phyloP scores from a whole-genome alignment of 1,139 yeast genomes.

The Hanseniaspora uvarum region DNA sequence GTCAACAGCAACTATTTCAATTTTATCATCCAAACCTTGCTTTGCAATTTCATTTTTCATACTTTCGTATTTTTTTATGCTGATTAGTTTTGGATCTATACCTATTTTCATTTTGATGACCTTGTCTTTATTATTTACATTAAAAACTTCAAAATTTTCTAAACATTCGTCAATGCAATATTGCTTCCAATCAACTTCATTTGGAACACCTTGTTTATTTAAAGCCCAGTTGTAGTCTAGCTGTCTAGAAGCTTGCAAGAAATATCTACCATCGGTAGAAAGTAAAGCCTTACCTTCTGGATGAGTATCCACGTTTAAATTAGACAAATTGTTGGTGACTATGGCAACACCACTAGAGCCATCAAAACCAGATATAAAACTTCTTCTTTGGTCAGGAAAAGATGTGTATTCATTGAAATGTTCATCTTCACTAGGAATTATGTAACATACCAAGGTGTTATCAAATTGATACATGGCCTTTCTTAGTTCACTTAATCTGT shows the following conservation, averaged over 20 bases:
- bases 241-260: constrained; percentile 79
- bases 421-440: constrained; percentile 86
- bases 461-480: constrained; percentile 51
- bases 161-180: constrained; percentile 64
- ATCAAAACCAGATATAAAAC: constrained; percentile 78
- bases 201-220: constrained; percentile 65
- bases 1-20: constrained; percentile 52
- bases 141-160: constrained; percentile 37
- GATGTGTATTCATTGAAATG: constrained; percentile 90
- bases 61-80: constrained; percentile 32
- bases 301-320: constrained; percentile 31
- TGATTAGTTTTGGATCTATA: constrained; percentile 59
- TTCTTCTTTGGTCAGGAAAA: constrained; percentile 68
- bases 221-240: constrained; percentile 81
- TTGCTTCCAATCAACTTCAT: constrained; percentile 76
- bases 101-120: constrained; percentile 31
- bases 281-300: constrained; percentile 54
- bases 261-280: constrained; percentile 92
- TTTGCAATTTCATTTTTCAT: constrained; percentile 28
- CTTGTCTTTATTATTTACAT: constrained; percentile 21
- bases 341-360: constrained; percentile 95
- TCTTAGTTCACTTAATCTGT: constrained; percentile 55
- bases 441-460: constrained; percentile 51
- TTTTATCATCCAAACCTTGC: constrained; percentile 34
- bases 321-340: constrained; percentile 55